phyloP scores from a whole-genome alignment of 352 stramenopile species.

The Globisporangium nagaii region DNA sequence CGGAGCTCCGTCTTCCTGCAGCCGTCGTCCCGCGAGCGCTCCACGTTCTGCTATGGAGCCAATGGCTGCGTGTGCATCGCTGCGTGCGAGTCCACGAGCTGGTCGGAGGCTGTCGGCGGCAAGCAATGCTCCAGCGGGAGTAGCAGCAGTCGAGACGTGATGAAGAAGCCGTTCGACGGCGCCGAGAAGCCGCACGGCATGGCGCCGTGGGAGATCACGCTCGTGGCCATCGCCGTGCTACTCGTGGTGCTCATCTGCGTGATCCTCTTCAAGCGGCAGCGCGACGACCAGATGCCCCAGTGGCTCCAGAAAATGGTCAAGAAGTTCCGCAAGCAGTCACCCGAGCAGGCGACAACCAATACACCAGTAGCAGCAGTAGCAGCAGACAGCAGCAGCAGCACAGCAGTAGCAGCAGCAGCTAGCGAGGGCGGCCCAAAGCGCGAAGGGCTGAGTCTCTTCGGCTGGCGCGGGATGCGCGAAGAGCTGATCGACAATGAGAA shows the following conservation, averaged over 20 bases:
- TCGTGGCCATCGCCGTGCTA: conserved; percentile 2
- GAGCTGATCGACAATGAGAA: conserved; percentile 18
- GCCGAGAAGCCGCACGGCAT: background rate
- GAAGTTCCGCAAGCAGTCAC: background rate
- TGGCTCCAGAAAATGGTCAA: background rate
- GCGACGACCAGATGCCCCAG: background rate
- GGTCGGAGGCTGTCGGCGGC: conserved; percentile 12
- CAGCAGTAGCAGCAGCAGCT: background rate
- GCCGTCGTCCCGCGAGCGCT: background rate
- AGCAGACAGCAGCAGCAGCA: background rate
- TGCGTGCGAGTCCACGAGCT: conserved; percentile 24
- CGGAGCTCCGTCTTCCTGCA: background rate
- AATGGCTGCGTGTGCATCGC: conserved; percentile 30
- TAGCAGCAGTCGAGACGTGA: too few species aligned
- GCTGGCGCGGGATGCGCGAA: conserved; percentile 15
- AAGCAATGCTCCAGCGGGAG: conserved; percentile 14
- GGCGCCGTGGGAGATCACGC: conserved; percentile 3
- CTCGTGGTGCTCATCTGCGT: background rate
- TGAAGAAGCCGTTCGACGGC: background rate
- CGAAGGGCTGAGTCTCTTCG: conserved; percentile 11
- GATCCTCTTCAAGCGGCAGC: conserved; percentile 2
- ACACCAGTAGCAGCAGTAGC: background rate
- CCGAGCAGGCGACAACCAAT: too few species aligned
- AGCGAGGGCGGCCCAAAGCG: background rate
- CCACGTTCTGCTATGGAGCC: conserved; percentile 25